These are phyloP conservation scores for Melanogaster broomeanus DNA, from an alignment of 768 basidiomycete species.

Conservation along the genomic window DNA sequence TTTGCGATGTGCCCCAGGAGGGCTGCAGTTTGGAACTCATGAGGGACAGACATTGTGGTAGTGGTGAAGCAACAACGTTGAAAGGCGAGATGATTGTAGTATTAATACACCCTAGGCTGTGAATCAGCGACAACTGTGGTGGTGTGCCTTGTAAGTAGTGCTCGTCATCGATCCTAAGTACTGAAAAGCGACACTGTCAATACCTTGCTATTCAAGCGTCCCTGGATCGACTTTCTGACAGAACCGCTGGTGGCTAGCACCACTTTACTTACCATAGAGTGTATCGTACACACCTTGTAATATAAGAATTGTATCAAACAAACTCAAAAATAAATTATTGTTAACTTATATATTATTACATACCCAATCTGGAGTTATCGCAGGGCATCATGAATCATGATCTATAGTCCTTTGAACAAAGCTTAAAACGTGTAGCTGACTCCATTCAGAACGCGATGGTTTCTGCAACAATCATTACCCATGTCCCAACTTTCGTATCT, in stretches of 20 bases:
- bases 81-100: background rate
- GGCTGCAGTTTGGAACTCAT: constrained; percentile 37
- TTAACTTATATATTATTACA: too few species aligned
- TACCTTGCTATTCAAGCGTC: too few species aligned
- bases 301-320: too few species aligned
- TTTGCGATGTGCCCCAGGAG: constrained; percentile 60
- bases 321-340: too few species aligned
- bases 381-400: too few species aligned
- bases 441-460: constrained; percentile 3
- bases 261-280: too few species aligned
- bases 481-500: constrained; percentile 48
- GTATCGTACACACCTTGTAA: too few species aligned
- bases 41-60: constrained; percentile 21
- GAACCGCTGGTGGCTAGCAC: too few species aligned
- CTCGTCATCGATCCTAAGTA: background rate
- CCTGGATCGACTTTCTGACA: too few species aligned
- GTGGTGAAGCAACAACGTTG: background rate
- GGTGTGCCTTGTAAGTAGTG: background rate
- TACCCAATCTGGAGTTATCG: background rate
- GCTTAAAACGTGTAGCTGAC: too few species aligned
- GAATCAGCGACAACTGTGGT: too few species aligned
- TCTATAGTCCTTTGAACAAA: too few species aligned
- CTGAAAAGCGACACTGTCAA: background rate
- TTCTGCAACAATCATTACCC: constrained; percentile 36
- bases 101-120: constrained; percentile 21